Percentiles rank a stretch among this genome's conserved stretches.
Conservation (phyloP, 2,329 filamentous ascomycete genomes). For the Plectosphaerella cucumerina region DNA sequence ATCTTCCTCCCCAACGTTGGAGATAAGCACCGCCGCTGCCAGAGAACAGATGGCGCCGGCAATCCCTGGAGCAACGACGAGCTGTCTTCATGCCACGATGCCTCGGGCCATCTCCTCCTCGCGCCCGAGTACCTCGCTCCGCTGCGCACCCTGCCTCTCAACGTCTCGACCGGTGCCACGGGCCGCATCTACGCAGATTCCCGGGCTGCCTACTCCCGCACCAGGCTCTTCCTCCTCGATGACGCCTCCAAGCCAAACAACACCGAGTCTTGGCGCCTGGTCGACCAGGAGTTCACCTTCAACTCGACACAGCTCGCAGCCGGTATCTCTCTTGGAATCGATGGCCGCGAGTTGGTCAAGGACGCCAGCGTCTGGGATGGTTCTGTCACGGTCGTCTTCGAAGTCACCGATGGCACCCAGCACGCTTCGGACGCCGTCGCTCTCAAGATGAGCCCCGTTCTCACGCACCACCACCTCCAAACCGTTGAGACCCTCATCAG, state of each 20-base stretch:
- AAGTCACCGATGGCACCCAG: conserved; percentile 16
- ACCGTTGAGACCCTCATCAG: conserved; percentile 20
- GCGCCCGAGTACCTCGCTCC: conserved; percentile 25
- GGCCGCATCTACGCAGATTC: conserved; percentile 13
- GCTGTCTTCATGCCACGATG: conserved; percentile 29
- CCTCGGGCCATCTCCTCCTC: conserved; percentile 25
- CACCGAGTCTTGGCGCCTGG: conserved; percentile 17
- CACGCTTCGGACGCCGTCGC: conserved; percentile 20
- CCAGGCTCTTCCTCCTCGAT: conserved; percentile 23
- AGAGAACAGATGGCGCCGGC: conserved; percentile 9
- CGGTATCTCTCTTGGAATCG: conserved; percentile 30
- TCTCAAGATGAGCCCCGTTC: conserved; percentile 30
- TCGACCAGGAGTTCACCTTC: conserved; percentile 23
- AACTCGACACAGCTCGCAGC: conserved; percentile 16
- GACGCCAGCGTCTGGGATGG: conserved; percentile 22
- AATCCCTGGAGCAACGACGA: conserved; percentile 17
- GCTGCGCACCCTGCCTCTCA: conserved; percentile 22
- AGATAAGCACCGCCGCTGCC: conserved; percentile 26
- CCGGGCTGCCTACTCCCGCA: conserved; percentile 9
- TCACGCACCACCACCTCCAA: conserved; percentile 32
- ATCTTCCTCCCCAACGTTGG: conserved; percentile 31
- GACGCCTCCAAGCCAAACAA: neutral
- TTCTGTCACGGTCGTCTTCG: conserved; percentile 20
- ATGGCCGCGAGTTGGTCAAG: conserved; percentile 24
- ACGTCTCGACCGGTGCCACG: conserved; percentile 11